Base-by-base conservation (phyloP, 2,329 filamentous ascomycete genomes). In the Aspergillus jensenii region DNA sequence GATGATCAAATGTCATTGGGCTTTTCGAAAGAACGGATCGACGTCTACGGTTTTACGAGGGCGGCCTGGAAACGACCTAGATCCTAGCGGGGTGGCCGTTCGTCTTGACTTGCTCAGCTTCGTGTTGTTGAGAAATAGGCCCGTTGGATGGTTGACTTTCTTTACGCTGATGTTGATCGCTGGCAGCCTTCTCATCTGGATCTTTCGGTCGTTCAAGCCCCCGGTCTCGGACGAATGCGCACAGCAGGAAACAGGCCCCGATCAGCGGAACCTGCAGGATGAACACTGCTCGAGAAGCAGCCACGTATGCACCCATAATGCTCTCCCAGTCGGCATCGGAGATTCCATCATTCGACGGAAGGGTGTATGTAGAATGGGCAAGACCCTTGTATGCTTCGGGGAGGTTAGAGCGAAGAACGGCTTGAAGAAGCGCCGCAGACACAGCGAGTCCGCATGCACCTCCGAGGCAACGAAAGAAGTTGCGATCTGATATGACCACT, bases 381-480 rank as follows among this genome's bases (percentile, higher is more conserved):
- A 79, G 60, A 45, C 75, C 67, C 17, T 71, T 61, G 44, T 77
- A 69, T 17, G 70, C 65, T 2, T 58, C 51, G 1, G 78, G 77
- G 6, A 82, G 67, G n/a, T 75, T 71, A 37, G 67, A 74, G 56
- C 66, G 72, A 21, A 76, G 64, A 4, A 68, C 68, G 2, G 71
- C 71, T 40, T 75, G 73, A 37, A 82, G 71, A 2, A 86, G 72
- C 2, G 83, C 82, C 1, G 83, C 83, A 0, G 81, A 83, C 6
- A 87, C 73, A 0, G 84, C 84, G 0, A 88, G 77, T 0, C 85
- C 85, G 15, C 81, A 76, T 1, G 84, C 77, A 23, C 84, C 85
- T 9, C 86, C 85, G 3, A 84, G 74, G 46, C 80, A 82, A 6
- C 86, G 81, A 58, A 87, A 78, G 66, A 88, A 88, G 63, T 88